Base-by-base conservation (phyloP, 352 stramenopile species). In the Pythium volutum region DNA sequence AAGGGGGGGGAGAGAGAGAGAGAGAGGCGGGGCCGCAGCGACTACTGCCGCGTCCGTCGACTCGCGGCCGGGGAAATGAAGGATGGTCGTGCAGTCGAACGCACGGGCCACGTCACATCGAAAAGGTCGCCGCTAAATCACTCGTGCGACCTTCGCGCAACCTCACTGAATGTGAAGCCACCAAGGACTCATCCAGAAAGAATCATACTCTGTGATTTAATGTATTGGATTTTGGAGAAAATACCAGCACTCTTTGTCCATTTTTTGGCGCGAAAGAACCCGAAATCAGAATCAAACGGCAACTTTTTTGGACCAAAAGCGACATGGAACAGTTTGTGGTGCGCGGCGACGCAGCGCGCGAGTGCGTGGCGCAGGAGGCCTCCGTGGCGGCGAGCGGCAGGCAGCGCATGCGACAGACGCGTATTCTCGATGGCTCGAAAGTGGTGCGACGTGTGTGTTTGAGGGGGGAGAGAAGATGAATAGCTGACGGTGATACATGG, bases 271-370 rank as follows among this genome's bases (percentile, higher is more conserved):
- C 25, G 20, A 36, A 18, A 31, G n/a, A 36, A 41, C 16, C 2
- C 8, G 34, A 56, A 7, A 43, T 29, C 16, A 2, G 27, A 52
- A 20, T 16, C 10, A 25, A 29, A 55, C 23, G n/a, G 42, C 42
- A 52, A 42, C 15, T 45, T 20, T 4, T 11, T 5, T 10, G 6
- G 31, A 36, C 31, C 9, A 15, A 20, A 25, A 16, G 39, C 9
- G 48, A 41, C 54, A 89, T 90, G 78, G 81, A 90, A 45, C 66
- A 70, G 54, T 90, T 84, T 55, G 78, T 90, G 29, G 48, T 88
- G 52, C 80, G 77, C 27, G 76, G 76, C 22, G 74, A 76, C 43
- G 76, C 75, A 27, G 70, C 69, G 46, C 42, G 43, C 20, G 72
- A 69, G 23, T 48, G 71, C 48, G 55, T 43, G 0, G 68, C 67